Evolutionary conservation across 2,329 filamentous ascomycete genomes (phyloP).

Genomic region (Penicillium corylophilum): DNA sequence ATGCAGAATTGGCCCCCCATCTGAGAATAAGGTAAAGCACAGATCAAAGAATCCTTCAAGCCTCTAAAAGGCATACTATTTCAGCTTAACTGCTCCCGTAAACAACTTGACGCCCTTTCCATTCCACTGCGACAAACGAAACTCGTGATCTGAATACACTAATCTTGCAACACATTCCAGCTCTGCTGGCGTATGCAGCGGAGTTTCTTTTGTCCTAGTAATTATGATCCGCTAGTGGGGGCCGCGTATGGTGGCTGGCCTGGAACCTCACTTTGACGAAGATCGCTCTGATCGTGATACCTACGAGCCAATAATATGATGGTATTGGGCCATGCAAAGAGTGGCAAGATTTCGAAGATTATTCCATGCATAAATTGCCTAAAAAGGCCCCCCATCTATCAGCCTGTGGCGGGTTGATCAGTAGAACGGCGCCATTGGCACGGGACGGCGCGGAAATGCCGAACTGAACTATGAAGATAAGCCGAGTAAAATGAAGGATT

Average conservation of each 20-base stretch:
- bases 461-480: background rate
- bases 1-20: background rate
- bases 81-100: background rate
- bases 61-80: too few relatives aligned
- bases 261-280: background rate
- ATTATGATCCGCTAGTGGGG: background rate
- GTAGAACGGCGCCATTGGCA: background rate
- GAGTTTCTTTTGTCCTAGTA: too few relatives aligned
- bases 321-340: background rate
- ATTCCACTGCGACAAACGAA: background rate
- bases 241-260: background rate
- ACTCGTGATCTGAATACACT: background rate
- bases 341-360: background rate
- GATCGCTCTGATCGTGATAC: background rate
- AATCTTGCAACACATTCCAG: too few relatives aligned
- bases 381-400: background rate
- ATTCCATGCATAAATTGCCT: background rate
- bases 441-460: background rate
- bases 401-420: background rate
- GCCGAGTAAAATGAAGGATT: background rate
- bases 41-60: background rate
- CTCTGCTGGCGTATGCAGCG: too few relatives aligned
- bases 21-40: background rate
- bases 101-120: too few relatives aligned
- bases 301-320: background rate